Base-by-base conservation (phyloP, 2,329 filamentous ascomycete genomes). In the Pseudogymnoascus sp. region DNA sequence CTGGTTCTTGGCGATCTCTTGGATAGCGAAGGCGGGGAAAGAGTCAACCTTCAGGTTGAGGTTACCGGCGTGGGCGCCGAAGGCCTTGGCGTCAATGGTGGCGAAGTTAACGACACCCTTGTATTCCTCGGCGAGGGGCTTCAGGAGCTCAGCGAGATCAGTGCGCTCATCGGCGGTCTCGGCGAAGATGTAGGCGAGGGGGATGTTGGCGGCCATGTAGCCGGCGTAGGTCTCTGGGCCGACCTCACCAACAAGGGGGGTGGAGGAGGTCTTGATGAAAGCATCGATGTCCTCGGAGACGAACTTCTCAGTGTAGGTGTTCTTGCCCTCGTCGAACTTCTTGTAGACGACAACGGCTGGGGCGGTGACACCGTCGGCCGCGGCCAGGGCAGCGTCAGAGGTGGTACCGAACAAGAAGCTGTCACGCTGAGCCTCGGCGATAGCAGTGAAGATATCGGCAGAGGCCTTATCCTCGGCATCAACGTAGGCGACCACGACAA, bases 1-100 rank as follows among this genome's bases (percentile, higher is more conserved):
- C 79, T 89, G 86, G 84, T 97, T 97, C 85, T 96, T 96, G 75
- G 83, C 82, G 61, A 87, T 91, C 75, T 97, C 90, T 80, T 99
- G 94, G 76, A 99, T 97, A 73, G 92, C 94, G 78, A 99, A 99
- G 65, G 93, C 88, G 65, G 94, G 94, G 87, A 95, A 99, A 77
- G 91, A 89, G 81, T 93, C 89, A 65, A 89, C 84, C 79, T 96
- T 91, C 66, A 99, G 89, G 86, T 99, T 99, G 69, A 99, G 85
- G 86, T 99, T 99, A 72, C 85, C 86, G 69, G 91, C 92, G 79
- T 99, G 94, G 69, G 93, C 92, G 74, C 94, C 94, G 74, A 95
- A 99, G 64, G 89, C 78, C 82, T 90, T 90, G 69, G 94, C 92
- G 74, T 99, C 94, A 71, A 99, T 97, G 72, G 92, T 97, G 68